A percentile compares a stretch with the other conserved stretches of the same genome.
Conservation (phyloP, 2,329 filamentous ascomycete genomes). For the Neoarthrinium moseri region DNA sequence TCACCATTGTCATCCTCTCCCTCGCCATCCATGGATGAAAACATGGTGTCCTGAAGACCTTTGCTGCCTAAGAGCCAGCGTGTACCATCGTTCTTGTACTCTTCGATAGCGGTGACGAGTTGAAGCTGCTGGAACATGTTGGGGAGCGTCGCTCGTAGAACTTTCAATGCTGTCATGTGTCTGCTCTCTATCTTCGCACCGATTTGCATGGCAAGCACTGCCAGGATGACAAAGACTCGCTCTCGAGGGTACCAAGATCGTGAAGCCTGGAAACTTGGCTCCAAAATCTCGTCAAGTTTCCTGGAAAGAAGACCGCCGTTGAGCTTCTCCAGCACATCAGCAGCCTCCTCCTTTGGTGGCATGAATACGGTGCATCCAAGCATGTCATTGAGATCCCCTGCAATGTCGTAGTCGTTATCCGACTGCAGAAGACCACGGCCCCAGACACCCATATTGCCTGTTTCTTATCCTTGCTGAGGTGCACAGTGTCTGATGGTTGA, state of each 20-base stretch:
- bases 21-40: not conserved
- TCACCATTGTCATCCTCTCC: slow-evolving; percentile 14
- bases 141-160: slow-evolving; percentile 15
- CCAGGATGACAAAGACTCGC: not conserved
- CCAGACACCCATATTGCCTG: slow-evolving; percentile 9
- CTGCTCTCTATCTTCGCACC: slow-evolving; percentile 15
- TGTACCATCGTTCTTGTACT: slow-evolving; percentile 22
- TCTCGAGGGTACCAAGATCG: not conserved
- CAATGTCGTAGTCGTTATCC: slow-evolving; percentile 18
- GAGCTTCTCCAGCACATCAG: slow-evolving; percentile 10
- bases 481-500: too few species aligned
- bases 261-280: not conserved
- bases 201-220: slow-evolving; percentile 15
- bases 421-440: too few species aligned
- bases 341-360: not conserved
- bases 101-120: slow-evolving; percentile 16
- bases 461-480: too few species aligned
- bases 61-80: slow-evolving; percentile 18
- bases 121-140: slow-evolving; percentile 21
- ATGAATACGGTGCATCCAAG: slow-evolving; percentile 12
- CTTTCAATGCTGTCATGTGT: slow-evolving; percentile 11
- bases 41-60: not conserved
- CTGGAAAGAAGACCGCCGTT: slow-evolving; percentile 14
- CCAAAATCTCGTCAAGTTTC: too few species aligned
- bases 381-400: slow-evolving; percentile 14